phyloP scores from a whole-genome alignment of 2,329 filamentous ascomycete genomes.

The Aspergillus sp. region DNA sequence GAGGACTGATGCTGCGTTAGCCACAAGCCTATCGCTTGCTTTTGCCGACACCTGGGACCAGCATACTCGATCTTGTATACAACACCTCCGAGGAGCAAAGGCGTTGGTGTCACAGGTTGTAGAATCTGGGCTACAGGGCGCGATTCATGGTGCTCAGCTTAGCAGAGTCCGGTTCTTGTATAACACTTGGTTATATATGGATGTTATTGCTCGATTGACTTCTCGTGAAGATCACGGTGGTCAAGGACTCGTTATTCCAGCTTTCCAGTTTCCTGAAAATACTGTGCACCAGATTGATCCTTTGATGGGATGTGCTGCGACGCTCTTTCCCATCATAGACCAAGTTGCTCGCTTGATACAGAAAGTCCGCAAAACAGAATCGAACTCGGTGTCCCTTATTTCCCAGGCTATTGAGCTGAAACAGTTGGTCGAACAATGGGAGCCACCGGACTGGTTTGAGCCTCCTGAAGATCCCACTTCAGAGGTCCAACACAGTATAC shows the following conservation, averaged over 20 bases:
- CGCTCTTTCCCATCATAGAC: constrained; percentile 71
- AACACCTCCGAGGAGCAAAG: constrained; percentile 70
- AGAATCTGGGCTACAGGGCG: constrained; percentile 43
- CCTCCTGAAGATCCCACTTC: constrained; percentile 67
- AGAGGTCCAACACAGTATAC: constrained; percentile 66
- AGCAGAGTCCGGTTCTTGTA: constrained; percentile 67
- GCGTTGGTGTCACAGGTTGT: constrained; percentile 66
- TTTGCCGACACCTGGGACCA: constrained; percentile 75
- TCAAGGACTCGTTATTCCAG: constrained; percentile 46
- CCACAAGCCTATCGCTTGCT: constrained; percentile 70
- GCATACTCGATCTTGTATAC: constrained; percentile 69
- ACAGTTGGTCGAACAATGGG: constrained; percentile 64
- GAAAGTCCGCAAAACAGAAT: constrained; percentile 58
- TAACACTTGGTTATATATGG: constrained; percentile 75
- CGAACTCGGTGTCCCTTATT: constrained; percentile 65
- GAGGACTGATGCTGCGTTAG: constrained; percentile 67
- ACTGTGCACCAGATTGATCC: constrained; percentile 66
- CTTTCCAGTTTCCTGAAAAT: constrained; percentile 48
- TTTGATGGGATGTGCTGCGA: constrained; percentile 70
- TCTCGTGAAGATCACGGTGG: constrained; percentile 64
- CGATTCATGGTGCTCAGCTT: constrained; percentile 52
- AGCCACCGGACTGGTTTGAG: constrained; percentile 62
- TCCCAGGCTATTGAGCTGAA: constrained; percentile 67
- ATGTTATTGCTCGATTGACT: constrained; percentile 71
- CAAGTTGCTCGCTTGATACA: constrained; percentile 69